Conservation (phyloP, 1,139 yeast genomes). For the Nakaseomyces kungkrabaensis region DNA sequence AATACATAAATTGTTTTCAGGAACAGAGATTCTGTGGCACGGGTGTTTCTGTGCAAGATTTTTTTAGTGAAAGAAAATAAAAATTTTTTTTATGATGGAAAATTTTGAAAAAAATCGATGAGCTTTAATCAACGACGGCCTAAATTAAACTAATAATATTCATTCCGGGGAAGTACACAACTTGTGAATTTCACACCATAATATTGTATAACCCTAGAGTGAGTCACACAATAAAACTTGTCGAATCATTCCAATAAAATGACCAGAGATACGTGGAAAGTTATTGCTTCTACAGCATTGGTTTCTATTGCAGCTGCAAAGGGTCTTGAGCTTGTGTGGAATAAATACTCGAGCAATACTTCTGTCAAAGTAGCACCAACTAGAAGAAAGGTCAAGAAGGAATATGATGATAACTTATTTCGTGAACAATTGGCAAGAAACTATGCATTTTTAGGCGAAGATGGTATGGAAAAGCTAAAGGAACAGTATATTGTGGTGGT, state of each 20-base stretch:
- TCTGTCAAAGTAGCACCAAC: neutral
- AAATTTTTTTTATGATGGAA: neutral
- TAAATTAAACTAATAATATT: too few species aligned
- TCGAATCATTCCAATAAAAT: neutral
- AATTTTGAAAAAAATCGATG: neutral
- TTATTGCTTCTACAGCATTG: conserved; percentile 22
- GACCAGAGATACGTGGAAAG: conserved; percentile 21
- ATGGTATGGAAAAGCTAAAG: conserved; percentile 70
- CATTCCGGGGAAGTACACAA: too few species aligned
- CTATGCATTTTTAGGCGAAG: conserved; percentile 80
- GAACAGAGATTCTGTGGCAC: too few species aligned
- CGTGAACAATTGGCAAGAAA: conserved; percentile 89
- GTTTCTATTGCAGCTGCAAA: conserved; percentile 22
- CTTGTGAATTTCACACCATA: too few species aligned
- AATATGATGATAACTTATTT: conserved; percentile 63
- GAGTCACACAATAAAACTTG: too few species aligned
- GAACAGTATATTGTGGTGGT: conserved; percentile 72
- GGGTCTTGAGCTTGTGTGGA: conserved; percentile 19
- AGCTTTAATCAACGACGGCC: neutral
- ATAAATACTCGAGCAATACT: conserved; percentile 7
- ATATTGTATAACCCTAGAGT: too few species aligned
- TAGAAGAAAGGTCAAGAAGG: conserved; percentile 6
- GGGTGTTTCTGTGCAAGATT: too few species aligned
- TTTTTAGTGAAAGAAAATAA: too few species aligned
- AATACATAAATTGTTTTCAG: too few species aligned